phyloP scores from a whole-genome alignment of 1,139 yeast genomes.

The Pichia sp. region DNA sequence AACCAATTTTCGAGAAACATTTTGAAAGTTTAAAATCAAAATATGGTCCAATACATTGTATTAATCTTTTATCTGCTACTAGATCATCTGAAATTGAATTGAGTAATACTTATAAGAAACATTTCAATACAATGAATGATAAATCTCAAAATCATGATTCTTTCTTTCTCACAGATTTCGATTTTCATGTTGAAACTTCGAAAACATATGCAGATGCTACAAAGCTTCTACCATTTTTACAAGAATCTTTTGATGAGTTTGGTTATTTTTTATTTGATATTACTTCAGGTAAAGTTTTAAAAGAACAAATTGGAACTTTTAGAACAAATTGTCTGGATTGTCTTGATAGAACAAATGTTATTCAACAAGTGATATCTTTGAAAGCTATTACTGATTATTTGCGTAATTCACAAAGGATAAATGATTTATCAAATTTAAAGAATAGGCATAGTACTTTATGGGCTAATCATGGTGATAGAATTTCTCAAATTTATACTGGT shows the following conservation, averaged over 20 bases:
- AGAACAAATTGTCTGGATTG: slow-evolving; percentile 94
- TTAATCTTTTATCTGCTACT: slow-evolving; percentile 66
- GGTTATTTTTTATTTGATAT: slow-evolving; percentile 71
- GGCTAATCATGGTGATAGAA: slow-evolving; percentile 98
- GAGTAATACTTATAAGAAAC: slow-evolving; percentile 57
- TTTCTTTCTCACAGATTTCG: slow-evolving; percentile 69
- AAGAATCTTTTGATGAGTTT: slow-evolving; percentile 61
- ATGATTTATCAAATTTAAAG: slow-evolving; percentile 43
- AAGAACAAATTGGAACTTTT: slow-evolving; percentile 83
- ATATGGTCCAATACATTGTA: slow-evolving; percentile 82
- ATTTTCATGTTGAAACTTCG: slow-evolving; percentile 88
- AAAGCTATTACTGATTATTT: slow-evolving; percentile 62
- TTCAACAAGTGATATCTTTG: slow-evolving; percentile 77
- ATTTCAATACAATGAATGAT: slow-evolving; percentile 31
- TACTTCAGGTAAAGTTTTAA: slow-evolving; percentile 37
- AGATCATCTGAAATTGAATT: slow-evolving; percentile 73
- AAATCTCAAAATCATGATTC: slow-evolving; percentile 36
- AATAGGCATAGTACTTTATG: slow-evolving; percentile 72
- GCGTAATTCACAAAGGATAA: slow-evolving; percentile 32
- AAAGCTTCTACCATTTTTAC: slow-evolving; percentile 56
- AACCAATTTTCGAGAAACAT: slow-evolving; percentile 81
- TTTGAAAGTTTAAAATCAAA: slow-evolving; percentile 60
- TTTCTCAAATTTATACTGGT: slow-evolving; percentile 94
- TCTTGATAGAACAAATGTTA: slow-evolving; percentile 85
- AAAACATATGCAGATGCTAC: slow-evolving; percentile 79